Base-by-base conservation (phyloP, 2,329 filamentous ascomycete species). In the Helicocarpus griseus region DNA sequence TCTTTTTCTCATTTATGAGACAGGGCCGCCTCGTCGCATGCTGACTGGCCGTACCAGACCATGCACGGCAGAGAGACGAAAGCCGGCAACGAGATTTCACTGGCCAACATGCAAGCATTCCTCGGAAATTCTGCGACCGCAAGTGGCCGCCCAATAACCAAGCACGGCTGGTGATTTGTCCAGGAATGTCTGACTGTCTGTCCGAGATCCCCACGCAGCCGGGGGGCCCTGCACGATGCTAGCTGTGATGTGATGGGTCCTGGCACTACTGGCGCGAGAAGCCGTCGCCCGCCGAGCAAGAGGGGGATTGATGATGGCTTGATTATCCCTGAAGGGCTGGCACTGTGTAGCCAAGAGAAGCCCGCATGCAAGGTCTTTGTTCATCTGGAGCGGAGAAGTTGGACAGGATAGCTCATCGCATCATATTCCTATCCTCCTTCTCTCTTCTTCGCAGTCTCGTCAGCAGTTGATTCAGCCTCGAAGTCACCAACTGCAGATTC, bases 1-100 rank as follows among this genome's bases (percentile, higher is more conserved):
- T n/a, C 19, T n/a, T n/a, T 26, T 46, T 26, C 43, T 26, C 24
- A 33, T 46, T 21, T 46, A 46, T 46, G 43, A 46, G 43, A 17
- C 43, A 33, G 13, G 19, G 24, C 13, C 14, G 29, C 19, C 19
- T 46, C 39, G 39, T 41, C 11, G 22, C 13, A 41, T 26, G 5
- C 39, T 41, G n/a, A 24, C 39, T 26, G 22, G 39, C 6, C 22
- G 39, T 41, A 41, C 39, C 39, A 14, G 17, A 26, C 39, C 17
- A 24, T 24, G 13, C 19, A 24, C 17, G 33, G 38, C 13, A 26
- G 5, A 24, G n/a, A n/a, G n/a, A 24, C 13, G 39, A 41, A 14
- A 41, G 4, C 21, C 21, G 26, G n/a, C 39, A 8, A 26, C 5
- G 11, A 14, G 21, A 28, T 13, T 31, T 14, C 6, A 19, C 43